Conservation (phyloP, 2,329 filamentous ascomycete species). For the Microdochium nivale region DNA sequence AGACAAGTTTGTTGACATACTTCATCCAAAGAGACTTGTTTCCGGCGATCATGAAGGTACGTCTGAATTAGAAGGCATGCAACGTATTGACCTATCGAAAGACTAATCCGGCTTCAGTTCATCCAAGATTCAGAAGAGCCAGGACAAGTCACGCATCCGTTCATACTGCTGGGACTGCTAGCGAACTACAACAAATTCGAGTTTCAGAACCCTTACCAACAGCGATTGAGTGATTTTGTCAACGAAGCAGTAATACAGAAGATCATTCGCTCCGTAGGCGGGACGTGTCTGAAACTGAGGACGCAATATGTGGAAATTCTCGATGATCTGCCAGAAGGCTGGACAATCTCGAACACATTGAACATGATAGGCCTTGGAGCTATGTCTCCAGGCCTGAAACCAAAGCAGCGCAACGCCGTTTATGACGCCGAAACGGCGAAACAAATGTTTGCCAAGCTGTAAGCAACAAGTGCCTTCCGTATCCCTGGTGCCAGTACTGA, state of each 20-base stretch:
- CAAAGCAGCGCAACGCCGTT: constrained; percentile 43
- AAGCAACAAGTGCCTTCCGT: constrained; percentile 24
- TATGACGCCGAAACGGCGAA: constrained; percentile 76
- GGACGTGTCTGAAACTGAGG: constrained; percentile 59
- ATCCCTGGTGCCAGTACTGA: constrained; percentile 15
- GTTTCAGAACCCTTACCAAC: constrained; percentile 90
- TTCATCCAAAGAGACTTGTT: constrained; percentile 93
- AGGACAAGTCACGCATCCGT: constrained; percentile 59
- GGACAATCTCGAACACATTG: constrained; percentile 74
- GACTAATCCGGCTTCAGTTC: constrained; percentile 43
- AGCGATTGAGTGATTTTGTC: constrained; percentile 89
- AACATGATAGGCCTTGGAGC: constrained; percentile 77
- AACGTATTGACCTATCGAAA: background rate
- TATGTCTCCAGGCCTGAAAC: constrained; percentile 60
- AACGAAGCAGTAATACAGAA: constrained; percentile 82
- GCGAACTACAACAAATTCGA: constrained; percentile 99
- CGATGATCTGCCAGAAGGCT: constrained; percentile 84
- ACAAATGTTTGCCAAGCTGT: constrained; percentile 72
- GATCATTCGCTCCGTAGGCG: constrained; percentile 68
- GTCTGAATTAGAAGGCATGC: constrained; percentile 5
- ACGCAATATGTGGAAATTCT: constrained; percentile 76
- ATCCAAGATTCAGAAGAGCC: constrained; percentile 69
- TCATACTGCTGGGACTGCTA: constrained; percentile 75
- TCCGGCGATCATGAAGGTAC: constrained; percentile 86
- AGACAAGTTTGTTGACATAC: constrained; percentile 88